Conservation (phyloP, 2,329 filamentous ascomycete species). For the Fusarium sp. region DNA sequence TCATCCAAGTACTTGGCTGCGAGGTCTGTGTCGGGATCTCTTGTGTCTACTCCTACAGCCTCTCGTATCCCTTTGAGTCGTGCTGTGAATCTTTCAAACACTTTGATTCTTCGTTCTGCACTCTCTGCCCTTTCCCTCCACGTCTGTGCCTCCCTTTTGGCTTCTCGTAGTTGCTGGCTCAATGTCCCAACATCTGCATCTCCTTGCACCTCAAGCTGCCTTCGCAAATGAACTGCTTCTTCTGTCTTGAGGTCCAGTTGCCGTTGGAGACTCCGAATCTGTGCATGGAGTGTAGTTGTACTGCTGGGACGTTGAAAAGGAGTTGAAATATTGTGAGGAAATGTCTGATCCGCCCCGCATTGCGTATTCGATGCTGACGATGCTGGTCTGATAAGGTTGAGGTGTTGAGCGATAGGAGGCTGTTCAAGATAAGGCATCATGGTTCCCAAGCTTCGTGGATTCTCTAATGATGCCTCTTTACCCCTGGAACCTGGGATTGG, state of each 20-base stretch:
- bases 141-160: constrained; percentile 44
- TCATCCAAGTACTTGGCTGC: not conserved
- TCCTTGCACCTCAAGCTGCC: constrained; percentile 55
- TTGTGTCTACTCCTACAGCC: constrained; percentile 1
- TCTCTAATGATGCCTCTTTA: constrained; percentile 15
- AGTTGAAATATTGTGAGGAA: not conserved
- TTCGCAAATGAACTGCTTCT: constrained; percentile 54
- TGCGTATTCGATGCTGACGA: constrained; percentile 41
- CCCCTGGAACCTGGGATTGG: not conserved
- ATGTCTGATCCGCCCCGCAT: not conserved
- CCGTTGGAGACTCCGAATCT: constrained; percentile 58
- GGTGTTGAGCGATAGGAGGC: constrained; percentile 50
- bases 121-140: constrained; percentile 65
- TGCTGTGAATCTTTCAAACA: constrained; percentile 55
- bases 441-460: constrained; percentile 47
- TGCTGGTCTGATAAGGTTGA: constrained; percentile 47
- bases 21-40: not conserved
- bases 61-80: constrained; percentile 46
- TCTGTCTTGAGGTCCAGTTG: constrained; percentile 57
- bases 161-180: constrained; percentile 56
- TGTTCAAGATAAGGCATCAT: constrained; percentile 50
- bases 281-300: constrained; percentile 53
- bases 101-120: constrained; percentile 61
- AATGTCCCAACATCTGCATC: constrained; percentile 55
- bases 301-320: constrained; percentile 38